Evolutionary conservation across 495 filamentous ascomycete species (phyloP).

Genomic region (Pyrenopolyporus hunteri): DNA sequence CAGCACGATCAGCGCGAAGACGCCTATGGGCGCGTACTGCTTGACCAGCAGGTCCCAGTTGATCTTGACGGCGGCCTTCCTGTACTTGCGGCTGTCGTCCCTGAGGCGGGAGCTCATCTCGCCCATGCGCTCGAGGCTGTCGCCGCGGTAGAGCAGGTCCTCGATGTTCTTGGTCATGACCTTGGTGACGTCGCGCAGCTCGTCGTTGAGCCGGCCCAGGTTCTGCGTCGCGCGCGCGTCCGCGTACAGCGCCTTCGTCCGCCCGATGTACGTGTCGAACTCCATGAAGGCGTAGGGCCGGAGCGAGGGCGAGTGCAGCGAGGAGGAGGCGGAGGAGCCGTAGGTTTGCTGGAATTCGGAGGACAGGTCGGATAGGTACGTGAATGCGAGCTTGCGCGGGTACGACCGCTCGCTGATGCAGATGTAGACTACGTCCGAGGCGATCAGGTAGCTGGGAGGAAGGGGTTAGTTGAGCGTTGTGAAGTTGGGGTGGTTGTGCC

Average conservation of each 20-base stretch:
- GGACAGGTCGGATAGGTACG: slow-evolving; percentile 91
- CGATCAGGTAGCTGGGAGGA: slow-evolving; percentile 76
- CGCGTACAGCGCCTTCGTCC: slow-evolving; percentile 93
- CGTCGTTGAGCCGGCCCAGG: slow-evolving; percentile 88
- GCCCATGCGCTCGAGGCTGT: slow-evolving; percentile 95
- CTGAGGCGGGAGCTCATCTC: slow-evolving; percentile 84
- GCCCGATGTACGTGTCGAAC: slow-evolving; percentile 95
- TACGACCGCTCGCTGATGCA: slow-evolving; percentile 92
- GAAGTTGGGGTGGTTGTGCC: too few species aligned
- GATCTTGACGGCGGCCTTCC: slow-evolving; percentile 88
- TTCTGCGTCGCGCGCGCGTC: slow-evolving; percentile 88
- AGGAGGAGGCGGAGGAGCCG: too few species aligned
- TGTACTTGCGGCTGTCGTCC: slow-evolving; percentile 94
- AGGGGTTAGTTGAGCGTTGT: background rate
- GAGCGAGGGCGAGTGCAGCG: slow-evolving; percentile 72
- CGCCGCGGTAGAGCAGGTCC: slow-evolving; percentile 92
- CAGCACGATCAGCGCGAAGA: slow-evolving; percentile 76
- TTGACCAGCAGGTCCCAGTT: slow-evolving; percentile 98
- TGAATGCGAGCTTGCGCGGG: slow-evolving; percentile 97
- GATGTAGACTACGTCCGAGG: slow-evolving; percentile 82
- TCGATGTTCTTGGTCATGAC: slow-evolving; percentile 99
- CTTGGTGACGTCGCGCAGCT: slow-evolving; percentile 95
- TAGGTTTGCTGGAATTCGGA: slow-evolving; percentile 92
- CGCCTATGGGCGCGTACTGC: slow-evolving; percentile 93
- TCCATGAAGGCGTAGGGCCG: slow-evolving; percentile 96